Evolutionary conservation across 2,329 filamentous ascomycete genomes (phyloP).

Genomic region (Fusarium sp.): DNA sequence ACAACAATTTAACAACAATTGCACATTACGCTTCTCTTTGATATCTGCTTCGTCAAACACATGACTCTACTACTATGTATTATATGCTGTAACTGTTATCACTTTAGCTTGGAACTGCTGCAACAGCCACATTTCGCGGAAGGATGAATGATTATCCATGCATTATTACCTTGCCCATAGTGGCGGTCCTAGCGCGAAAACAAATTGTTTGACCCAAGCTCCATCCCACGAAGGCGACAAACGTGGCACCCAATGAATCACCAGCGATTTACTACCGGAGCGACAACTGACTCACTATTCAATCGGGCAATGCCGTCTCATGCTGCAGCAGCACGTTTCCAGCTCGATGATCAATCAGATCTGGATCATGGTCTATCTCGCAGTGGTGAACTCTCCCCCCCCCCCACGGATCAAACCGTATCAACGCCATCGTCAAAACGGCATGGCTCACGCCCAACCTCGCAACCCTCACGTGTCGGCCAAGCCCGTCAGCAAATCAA

Average conservation of each 20-base stretch:
- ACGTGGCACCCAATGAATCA: neutral
- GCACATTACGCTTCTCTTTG: no score
- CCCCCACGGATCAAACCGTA: neutral
- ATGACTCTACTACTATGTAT: no score
- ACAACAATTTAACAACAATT: no score
- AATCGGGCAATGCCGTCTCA: neutral
- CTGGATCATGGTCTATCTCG: neutral
- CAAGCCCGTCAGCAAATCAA: slow-evolving; percentile 3
- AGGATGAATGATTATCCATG: neutral
- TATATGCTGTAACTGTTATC: neutral
- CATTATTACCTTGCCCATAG: neutral
- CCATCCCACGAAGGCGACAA: neutral
- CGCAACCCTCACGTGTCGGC: slow-evolving; percentile 20
- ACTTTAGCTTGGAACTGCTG: neutral
- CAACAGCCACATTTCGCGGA: neutral
- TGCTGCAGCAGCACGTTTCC: neutral
- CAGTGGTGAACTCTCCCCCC: neutral
- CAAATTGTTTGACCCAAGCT: neutral
- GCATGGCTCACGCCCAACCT: neutral
- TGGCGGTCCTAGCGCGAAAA: neutral
- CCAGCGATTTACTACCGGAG: no score
- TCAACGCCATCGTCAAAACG: neutral
- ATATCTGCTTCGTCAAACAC: no score
- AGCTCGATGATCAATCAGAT: neutral
- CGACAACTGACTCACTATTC: neutral